Percentiles rank a stretch among this genome's conserved stretches.
phyloP scores from a whole-genome alignment of 23 red algal genomes.

The Agarophyton chilense region DNA sequence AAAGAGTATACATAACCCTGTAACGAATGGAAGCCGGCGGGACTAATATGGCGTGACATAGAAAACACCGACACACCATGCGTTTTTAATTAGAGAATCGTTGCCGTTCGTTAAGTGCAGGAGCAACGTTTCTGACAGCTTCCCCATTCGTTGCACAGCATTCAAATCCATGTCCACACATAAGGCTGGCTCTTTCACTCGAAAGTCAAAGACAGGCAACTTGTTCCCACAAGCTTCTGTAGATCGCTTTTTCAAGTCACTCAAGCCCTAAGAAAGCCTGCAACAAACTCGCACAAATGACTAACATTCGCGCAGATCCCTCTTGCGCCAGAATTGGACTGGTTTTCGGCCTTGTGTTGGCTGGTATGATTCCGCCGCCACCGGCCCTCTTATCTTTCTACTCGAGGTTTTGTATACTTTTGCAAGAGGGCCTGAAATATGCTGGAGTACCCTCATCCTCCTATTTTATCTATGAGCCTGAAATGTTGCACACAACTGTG shows the following conservation, averaged over 20 bases:
- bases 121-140: background rate
- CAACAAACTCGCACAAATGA: background rate
- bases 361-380: constrained; percentile 21
- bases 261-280: background rate
- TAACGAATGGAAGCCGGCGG: no score
- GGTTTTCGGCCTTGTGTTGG: constrained; percentile 44
- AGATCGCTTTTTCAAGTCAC: background rate
- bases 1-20: no score
- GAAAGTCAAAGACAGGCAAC: no score
- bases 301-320: background rate
- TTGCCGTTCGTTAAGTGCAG: background rate
- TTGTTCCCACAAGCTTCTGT: no score
- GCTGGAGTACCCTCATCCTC: background rate
- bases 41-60: background rate
- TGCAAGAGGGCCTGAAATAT: constrained; percentile 8
- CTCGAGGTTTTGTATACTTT: background rate
- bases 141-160: background rate
- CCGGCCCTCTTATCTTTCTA: constrained; percentile 9
- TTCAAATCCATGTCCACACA: background rate
- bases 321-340: background rate
- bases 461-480: background rate
- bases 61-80: background rate
- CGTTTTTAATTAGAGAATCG: constrained; percentile 4
- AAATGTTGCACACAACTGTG: constrained; percentile 30
- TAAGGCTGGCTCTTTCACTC: background rate